Evolutionary conservation across 2,329 filamentous ascomycete genomes (phyloP).

Genomic region (Cladobotryum mycophilum): DNA sequence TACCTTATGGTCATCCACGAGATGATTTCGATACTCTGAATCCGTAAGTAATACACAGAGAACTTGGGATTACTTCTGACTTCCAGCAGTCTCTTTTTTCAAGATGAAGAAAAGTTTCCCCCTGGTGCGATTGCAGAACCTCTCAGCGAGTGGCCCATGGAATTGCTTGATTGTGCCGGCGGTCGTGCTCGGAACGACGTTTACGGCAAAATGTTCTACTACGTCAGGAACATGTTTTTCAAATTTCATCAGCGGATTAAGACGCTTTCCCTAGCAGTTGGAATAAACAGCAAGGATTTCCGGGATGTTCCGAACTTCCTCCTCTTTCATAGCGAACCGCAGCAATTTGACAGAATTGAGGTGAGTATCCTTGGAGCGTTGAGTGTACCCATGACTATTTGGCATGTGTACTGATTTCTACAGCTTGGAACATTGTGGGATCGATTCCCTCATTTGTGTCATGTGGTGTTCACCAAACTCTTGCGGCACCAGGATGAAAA

Average conservation of each 20-base stretch:
- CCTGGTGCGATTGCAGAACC: slow-evolving; percentile 17
- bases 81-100: slow-evolving; percentile 15
- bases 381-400: neutral
- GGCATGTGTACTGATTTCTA: neutral
- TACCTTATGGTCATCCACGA: slow-evolving; percentile 18
- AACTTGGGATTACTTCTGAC: neutral
- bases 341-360: slow-evolving; percentile 15
- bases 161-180: slow-evolving; percentile 15
- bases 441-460: slow-evolving; percentile 6
- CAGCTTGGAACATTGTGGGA: slow-evolving; percentile 18
- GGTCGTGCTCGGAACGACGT: slow-evolving; percentile 18
- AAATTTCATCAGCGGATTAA: slow-evolving; percentile 15
- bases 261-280: slow-evolving; percentile 2
- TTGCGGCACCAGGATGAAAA: slow-evolving; percentile 20
- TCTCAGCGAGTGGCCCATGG: slow-evolving; percentile 23
- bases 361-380: slow-evolving; percentile 3
- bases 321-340: neutral
- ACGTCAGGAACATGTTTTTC: slow-evolving; percentile 17
- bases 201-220: slow-evolving; percentile 25
- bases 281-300: neutral
- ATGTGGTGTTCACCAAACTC: slow-evolving; percentile 7
- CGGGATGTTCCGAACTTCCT: neutral
- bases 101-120: neutral
- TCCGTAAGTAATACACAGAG: slow-evolving; percentile 15
- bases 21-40: slow-evolving; percentile 13